Percentiles rank a stretch among this genome's conserved stretches.
Conservation (phyloP, 2,329 filamentous ascomycete species). For the Cladophialophora yegresii region DNA sequence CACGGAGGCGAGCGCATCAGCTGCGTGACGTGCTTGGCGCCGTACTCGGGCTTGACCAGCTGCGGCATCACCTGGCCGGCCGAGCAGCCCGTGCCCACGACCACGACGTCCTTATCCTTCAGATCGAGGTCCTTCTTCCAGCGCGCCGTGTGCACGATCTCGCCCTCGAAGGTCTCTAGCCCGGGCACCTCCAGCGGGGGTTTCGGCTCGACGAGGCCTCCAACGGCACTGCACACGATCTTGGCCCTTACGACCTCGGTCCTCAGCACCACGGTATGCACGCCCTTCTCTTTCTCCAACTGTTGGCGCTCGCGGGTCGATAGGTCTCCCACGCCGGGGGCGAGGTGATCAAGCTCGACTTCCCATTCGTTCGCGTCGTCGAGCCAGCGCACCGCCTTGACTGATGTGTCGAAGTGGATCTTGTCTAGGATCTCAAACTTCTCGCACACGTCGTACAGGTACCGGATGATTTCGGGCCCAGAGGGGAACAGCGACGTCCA, state of each 20-base stretch:
- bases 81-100: slow-evolving; percentile 61
- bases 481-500: slow-evolving; percentile 55
- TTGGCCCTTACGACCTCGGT: slow-evolving; percentile 58
- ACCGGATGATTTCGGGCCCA: slow-evolving; percentile 54
- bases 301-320: slow-evolving; percentile 51
- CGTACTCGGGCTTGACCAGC: slow-evolving; percentile 50
- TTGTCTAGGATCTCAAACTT: slow-evolving; percentile 57
- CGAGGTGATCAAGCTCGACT: slow-evolving; percentile 54
- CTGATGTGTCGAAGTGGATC: slow-evolving; percentile 60
- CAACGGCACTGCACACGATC: slow-evolving; percentile 58
- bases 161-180: slow-evolving; percentile 56
- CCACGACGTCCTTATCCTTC: slow-evolving; percentile 58
- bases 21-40: slow-evolving; percentile 60
- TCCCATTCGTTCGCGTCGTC: slow-evolving; percentile 59
- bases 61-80: slow-evolving; percentile 60
- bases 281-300: slow-evolving; percentile 49
- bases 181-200: slow-evolving; percentile 55
- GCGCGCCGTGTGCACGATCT: slow-evolving; percentile 60
- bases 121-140: slow-evolving; percentile 56
- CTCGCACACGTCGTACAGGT: slow-evolving; percentile 57
- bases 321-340: slow-evolving; percentile 58
- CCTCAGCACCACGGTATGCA: slow-evolving; percentile 51
- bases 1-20: slow-evolving; percentile 61
- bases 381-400: slow-evolving; percentile 56
- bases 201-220: slow-evolving; percentile 54